These are phyloP conservation scores for Mortierella antarctica DNA, from an alignment of 192 early-diverging fungal species.

Conservation along the genomic window DNA sequence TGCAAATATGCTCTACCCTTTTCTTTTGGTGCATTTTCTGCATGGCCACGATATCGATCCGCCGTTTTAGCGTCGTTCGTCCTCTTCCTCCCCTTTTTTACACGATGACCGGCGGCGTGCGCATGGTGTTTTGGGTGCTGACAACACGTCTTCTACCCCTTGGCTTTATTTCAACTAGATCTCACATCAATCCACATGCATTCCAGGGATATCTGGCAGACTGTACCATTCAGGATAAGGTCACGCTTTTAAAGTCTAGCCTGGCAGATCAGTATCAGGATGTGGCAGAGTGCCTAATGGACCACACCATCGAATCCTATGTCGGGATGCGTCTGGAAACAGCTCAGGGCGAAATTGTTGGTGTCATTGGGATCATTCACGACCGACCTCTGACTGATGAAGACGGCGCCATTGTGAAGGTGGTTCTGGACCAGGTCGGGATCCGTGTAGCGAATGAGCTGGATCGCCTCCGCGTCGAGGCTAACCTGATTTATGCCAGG, in stretches of 20 bases:
- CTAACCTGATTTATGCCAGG: slow-evolving; percentile 52
- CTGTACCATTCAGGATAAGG: slow-evolving; percentile 47
- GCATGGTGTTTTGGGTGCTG: background rate
- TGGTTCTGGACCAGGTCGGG: slow-evolving; percentile 44
- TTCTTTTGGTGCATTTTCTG: background rate
- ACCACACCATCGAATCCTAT: slow-evolving; percentile 46
- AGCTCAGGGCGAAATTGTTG: slow-evolving; percentile 47
- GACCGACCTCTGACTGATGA: slow-evolving; percentile 38
- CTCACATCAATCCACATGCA: slow-evolving; percentile 45
- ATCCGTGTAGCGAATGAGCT: slow-evolving; percentile 55
- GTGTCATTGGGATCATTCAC: slow-evolving; percentile 55
- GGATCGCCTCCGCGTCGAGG: slow-evolving; percentile 51
- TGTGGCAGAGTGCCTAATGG: slow-evolving; percentile 34
- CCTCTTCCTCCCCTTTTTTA: too few species aligned
- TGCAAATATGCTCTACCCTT: background rate
- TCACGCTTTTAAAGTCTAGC: slow-evolving; percentile 25
- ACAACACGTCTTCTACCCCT: background rate
- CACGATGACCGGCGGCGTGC: too few species aligned
- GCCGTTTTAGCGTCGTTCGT: background rate
- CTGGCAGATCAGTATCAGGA: slow-evolving; percentile 27
- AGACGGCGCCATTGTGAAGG: slow-evolving; percentile 32
- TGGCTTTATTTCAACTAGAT: slow-evolving; percentile 2
- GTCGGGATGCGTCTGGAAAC: slow-evolving; percentile 55
- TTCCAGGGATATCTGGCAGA: slow-evolving; percentile 51
- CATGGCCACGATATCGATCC: background rate